phyloP scores from a whole-genome alignment of 805 yeast species.

The Yarrowia yakushimensis region DNA sequence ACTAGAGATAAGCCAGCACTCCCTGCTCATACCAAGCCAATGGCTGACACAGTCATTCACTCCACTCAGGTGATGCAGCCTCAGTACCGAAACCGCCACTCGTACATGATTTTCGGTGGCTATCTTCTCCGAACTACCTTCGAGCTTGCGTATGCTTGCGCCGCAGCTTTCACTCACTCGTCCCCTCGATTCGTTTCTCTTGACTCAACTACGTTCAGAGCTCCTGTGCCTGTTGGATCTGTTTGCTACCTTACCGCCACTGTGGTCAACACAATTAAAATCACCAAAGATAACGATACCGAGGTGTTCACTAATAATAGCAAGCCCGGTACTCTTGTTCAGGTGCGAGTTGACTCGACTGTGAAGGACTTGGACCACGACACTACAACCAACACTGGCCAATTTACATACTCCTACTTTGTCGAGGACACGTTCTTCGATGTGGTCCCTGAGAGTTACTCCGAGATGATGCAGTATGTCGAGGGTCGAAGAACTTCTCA shows the following conservation, averaged over 20 bases:
- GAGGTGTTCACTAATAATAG: slow-evolving; percentile 25
- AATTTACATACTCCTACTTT: slow-evolving; percentile 84
- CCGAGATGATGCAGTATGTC: slow-evolving; percentile 87
- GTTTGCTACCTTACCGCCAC: slow-evolving; percentile 79
- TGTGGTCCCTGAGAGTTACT: slow-evolving; percentile 81
- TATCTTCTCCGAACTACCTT: slow-evolving; percentile 87
- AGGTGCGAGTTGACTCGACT: slow-evolving; percentile 80
- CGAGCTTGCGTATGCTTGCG: slow-evolving; percentile 89
- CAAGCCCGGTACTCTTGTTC: slow-evolving; percentile 69
- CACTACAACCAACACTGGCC: slow-evolving; percentile 68
- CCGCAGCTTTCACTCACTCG: slow-evolving; percentile 81
- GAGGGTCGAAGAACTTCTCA: slow-evolving; percentile 88
- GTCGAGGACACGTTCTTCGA: slow-evolving; percentile 63
- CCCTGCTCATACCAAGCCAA: slow-evolving; percentile 55
- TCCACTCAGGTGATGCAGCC: slow-evolving; percentile 94
- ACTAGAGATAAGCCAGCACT: slow-evolving; percentile 36
- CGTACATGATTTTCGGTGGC: slow-evolving; percentile 94
- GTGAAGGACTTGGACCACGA: slow-evolving; percentile 66
- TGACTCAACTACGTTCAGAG: slow-evolving; percentile 86
- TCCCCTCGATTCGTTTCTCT: slow-evolving; percentile 85
- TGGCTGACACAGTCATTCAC: slow-evolving; percentile 66
- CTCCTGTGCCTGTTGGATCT: slow-evolving; percentile 95
- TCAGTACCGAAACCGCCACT: slow-evolving; percentile 90
- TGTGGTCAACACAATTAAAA: slow-evolving; percentile 81
- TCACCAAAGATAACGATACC: slow-evolving; percentile 38